phyloP scores from a whole-genome alignment of 106 monocot genomes.

The Iris macrosiphon region DNA sequence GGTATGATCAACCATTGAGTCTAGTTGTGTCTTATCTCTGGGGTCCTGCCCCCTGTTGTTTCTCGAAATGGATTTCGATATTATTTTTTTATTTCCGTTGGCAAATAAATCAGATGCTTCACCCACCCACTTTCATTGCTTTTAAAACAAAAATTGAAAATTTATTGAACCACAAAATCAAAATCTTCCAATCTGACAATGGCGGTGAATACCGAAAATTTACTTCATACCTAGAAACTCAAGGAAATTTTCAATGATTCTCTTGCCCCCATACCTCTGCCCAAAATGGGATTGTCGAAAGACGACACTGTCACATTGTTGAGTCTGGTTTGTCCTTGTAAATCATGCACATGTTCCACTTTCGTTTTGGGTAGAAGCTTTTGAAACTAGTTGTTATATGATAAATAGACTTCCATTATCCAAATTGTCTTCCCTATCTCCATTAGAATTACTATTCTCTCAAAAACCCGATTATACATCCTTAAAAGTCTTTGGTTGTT shows the following conservation, averaged over 20 bases:
- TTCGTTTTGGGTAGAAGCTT: too few species aligned
- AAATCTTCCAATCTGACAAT: not conserved
- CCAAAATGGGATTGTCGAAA: not conserved
- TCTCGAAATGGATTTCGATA: too few species aligned
- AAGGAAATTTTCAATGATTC: not conserved
- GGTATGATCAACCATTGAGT: not conserved
- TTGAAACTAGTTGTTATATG: too few species aligned
- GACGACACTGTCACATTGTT: too few species aligned
- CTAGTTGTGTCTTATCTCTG: not conserved
- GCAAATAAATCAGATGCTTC: not conserved
- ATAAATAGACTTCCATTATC: too few species aligned
- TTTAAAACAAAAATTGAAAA: conserved; percentile 1
- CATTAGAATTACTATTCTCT: too few species aligned
- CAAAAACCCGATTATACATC: too few species aligned
- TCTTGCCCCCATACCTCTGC: not conserved
- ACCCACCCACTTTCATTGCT: not conserved
- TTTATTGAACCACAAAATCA: not conserved
- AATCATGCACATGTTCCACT: too few species aligned
- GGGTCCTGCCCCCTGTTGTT: not conserved
- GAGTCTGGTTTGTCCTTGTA: too few species aligned
- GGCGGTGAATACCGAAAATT: conserved; percentile 1
- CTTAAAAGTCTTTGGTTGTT: too few species aligned
- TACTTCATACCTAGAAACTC: not conserved
- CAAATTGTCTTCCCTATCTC: too few species aligned
- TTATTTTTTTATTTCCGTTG: not conserved